Base-by-base conservation (phyloP, 352 stramenopile genomes). In the Hyphochytrium catenoides region DNA sequence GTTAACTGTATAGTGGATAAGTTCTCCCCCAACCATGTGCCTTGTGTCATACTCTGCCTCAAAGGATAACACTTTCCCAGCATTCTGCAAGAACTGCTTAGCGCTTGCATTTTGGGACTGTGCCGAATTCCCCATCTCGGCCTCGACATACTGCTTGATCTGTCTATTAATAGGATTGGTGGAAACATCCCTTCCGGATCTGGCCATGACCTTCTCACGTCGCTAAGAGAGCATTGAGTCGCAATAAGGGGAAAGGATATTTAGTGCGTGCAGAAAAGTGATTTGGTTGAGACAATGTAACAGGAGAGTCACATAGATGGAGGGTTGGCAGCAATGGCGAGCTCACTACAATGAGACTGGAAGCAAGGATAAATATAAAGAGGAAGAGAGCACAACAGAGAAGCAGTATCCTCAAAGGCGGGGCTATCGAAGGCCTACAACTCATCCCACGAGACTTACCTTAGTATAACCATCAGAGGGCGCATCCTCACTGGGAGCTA, bases 121-220 rank as follows among this genome's bases (percentile, higher is more conserved):
- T 28, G 60, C 62, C 27, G 65, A 50, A 31, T 83, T 82, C 17
- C 65, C 71, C 20, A 78, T 43, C 17, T 58, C 69, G 16, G 66
- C 70, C 43, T 83, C 69, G 62, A 79, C 78, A 56, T 73, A 78
- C 24, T 56, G 70, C 47, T 81, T 77, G 36, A 84, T 56, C 15
- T 67, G 62, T 41, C 74, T 76, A 3, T 55, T 57, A 51, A 0
- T 70, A 59, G 39, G 62, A 54, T 37, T 78, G 64, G 3, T 59
- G 59, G 28, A 64, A 64, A 19, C 62, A 77, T 39, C 73, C 51
- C 7, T 64, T 60, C 26, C 62, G 64, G 36, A 78, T 82, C 41
- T 82, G 56, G 27, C 75, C 61, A 17, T 62, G 58, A 17, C 57
- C 12, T 36, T 36, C 12, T 15, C 15, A 11, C 25, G 31, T 36